Evolutionary conservation across 352 stramenopile species (phyloP).

Genomic region (Chloridella minuta): DNA sequence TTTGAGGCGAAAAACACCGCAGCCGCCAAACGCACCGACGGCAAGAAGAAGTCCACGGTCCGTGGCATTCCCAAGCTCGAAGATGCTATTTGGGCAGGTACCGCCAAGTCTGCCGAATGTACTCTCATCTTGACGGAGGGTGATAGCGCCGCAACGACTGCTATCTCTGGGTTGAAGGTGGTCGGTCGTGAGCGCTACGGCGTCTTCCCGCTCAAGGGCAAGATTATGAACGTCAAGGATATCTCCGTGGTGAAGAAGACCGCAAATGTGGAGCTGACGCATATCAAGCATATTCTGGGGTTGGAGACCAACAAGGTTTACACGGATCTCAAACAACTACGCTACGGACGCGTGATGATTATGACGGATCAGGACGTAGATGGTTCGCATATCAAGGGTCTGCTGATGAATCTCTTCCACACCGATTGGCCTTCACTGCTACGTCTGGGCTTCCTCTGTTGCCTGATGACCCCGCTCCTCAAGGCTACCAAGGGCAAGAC

Average conservation of each 20-base stretch:
- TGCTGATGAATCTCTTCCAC: slow-evolving; percentile 93
- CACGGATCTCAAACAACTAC: slow-evolving; percentile 26
- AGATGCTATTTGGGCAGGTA: slow-evolving; percentile 72
- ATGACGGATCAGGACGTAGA: slow-evolving; percentile 98
- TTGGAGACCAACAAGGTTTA: slow-evolving; percentile 73
- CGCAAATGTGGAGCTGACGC: slow-evolving; percentile 86
- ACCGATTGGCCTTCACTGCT: slow-evolving; percentile 88
- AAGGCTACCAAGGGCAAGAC: slow-evolving; percentile 57
- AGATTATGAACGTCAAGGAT: slow-evolving; percentile 97
- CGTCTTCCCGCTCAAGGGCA: slow-evolving; percentile 77
- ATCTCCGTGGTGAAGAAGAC: slow-evolving; percentile 64
- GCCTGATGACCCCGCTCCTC: slow-evolving; percentile 87
- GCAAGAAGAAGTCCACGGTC: slow-evolving; percentile 41
- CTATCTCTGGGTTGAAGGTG: slow-evolving; percentile 67
- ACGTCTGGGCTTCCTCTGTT: slow-evolving; percentile 47
- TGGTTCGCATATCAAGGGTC: slow-evolving; percentile 91
- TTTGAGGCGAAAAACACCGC: no score
- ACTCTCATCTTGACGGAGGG: slow-evolving; percentile 96
- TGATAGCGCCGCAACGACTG: slow-evolving; percentile 83
- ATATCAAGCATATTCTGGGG: slow-evolving; percentile 73
- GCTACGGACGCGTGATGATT: slow-evolving; percentile 90
- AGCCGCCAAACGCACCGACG: slow-evolving; percentile 31
- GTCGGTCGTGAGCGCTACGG: slow-evolving; percentile 75
- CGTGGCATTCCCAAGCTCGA: slow-evolving; percentile 74
- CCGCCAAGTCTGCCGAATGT: slow-evolving; percentile 38